Evolutionary conservation across 2,329 filamentous ascomycete species (phyloP), one percentile per base, ranked within the genome.

Genomic region (Cercospora berteroae): DNA sequence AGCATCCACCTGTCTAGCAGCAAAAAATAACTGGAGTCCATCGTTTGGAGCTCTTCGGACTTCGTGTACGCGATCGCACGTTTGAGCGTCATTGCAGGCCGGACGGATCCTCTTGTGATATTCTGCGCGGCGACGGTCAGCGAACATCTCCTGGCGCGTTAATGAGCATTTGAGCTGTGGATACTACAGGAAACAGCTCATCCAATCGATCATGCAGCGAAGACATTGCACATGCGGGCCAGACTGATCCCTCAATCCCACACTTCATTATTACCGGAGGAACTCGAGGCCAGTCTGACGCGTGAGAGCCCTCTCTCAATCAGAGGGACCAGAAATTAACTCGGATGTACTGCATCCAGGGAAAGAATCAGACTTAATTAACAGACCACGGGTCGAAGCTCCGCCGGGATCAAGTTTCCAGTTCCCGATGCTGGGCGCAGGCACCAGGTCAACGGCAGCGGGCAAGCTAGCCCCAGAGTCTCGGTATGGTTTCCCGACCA

Each of bases 351-450:
- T 23, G 44, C 18, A 50, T 42, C 36, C 44, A 50, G 20, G 39
- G 20, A 50, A 33, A n/a, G 52, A 57, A 57, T 29, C n/a, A 57
- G 12, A 33, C 25, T 57, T 57, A 57, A 57, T 57, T 57, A n/a
- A 18, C 16, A 18, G 52, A 10, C 29, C 52, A 16, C 25, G 52
- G 9, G 52, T 27, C 52, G 16, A 13, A 48, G 20, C 42, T 48
- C 20, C 25, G 23, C 52, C 52, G 31, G 52, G 29, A 29, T 33
- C 7, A 25, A 18, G 52, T 57, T 57, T 57, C 52, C 31, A 25
- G 25, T 56, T 57, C 52, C 52, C 25, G 16, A 27, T 18, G 29
- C 52, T 57, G 25, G 29, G 52, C 13, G 52, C 52, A 29, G 52
- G 52, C 52, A 31, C 29, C 52, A 57, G 25, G 52, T 18, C n/a